phyloP scores from a whole-genome alignment of 192 early-diverging fungal genomes.

The Coemansia sp. region DNA sequence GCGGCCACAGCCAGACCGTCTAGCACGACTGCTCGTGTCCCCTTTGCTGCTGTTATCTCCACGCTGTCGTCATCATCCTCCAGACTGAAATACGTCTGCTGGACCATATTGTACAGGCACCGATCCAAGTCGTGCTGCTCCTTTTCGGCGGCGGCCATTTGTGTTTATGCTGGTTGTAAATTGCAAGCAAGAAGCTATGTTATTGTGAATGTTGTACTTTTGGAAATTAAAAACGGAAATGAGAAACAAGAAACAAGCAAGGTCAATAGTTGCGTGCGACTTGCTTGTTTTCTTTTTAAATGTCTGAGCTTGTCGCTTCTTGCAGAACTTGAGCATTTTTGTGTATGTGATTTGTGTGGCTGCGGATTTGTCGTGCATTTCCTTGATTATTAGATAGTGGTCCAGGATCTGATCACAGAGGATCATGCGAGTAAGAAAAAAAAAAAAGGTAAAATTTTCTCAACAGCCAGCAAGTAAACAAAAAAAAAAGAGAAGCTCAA shows the following conservation, averaged over 20 bases:
- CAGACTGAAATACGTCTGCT: conserved; percentile 25
- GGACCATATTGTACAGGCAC: conserved; percentile 11
- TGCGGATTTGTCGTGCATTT: too few relatives aligned
- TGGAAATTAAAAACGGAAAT: not conserved
- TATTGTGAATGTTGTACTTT: not conserved
- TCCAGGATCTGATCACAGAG: not conserved
- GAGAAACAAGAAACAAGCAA: not conserved
- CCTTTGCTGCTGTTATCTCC: not conserved
- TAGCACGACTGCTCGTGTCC: conserved; percentile 7
- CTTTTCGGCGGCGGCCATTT: not conserved
- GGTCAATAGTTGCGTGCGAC: not conserved
- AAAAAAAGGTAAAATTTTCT: not conserved
- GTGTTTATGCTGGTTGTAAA: not conserved
- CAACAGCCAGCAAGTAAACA: too few relatives aligned
- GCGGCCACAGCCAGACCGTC: not conserved
- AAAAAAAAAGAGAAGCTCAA: too few relatives aligned
- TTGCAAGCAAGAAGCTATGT: not conserved
- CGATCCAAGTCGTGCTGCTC: conserved; percentile 7
- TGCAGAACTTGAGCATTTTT: too few relatives aligned
- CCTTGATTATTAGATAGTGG: too few relatives aligned
- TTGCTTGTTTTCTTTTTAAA: not conserved
- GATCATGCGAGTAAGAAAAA: not conserved
- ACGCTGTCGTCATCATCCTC: not conserved
- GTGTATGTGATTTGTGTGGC: too few relatives aligned
- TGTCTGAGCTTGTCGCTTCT: too few relatives aligned